Base-by-base conservation (phyloP, 1,284 basidiomycete species). In the Cerrena zonata region DNA sequence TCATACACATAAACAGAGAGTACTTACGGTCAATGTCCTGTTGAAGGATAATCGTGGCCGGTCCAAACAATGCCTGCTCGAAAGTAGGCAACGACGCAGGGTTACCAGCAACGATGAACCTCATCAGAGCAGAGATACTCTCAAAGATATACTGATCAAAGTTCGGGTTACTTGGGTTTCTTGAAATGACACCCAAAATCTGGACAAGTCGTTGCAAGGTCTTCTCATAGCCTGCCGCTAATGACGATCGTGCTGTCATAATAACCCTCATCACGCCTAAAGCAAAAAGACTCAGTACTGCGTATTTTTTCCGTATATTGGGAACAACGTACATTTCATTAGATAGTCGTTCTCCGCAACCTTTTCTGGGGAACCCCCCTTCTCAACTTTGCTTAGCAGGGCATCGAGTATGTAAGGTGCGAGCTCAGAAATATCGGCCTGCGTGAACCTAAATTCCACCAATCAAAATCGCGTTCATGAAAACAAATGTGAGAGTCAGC, bases 61-160 rank as follows among this genome's bases (percentile, higher is more conserved):
- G 90, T 0, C 84, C 86, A 64, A 94, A 93, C n/a, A 99, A 74
- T 1, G 79, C 77, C 48, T 75, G 69, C 65, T 99, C 94, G 60
- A 98, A 96, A 1, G 73, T 75, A 0, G 81, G 60, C n/a, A 97
- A 68, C 1, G 86, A 79, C 12, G 75, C 63, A 0, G 84, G 79
- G 23, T 82, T 80, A 1, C 82, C 83, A 36, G 84, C 78, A 4
- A 89, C 90, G 43, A 91, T 76, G 58, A 95, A 96, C 87, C 91
- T 80, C 70, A 97, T 87, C 58, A 99, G 73, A 0, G 89, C 94
- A 13, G 94, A 89, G 37, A 99, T 84, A 64, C 87, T 89, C 73
- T 99, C 95, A 63, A 99, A 99, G 56, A 92, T 89, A 65, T 93
- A 97, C 65, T 99, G 96, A 67, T 94, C 94, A 70, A 99, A 99